These are phyloP conservation scores for Synchytrium microbalum DNA, from an alignment of 371 early-diverging fungal species.

Conservation along the genomic window DNA sequence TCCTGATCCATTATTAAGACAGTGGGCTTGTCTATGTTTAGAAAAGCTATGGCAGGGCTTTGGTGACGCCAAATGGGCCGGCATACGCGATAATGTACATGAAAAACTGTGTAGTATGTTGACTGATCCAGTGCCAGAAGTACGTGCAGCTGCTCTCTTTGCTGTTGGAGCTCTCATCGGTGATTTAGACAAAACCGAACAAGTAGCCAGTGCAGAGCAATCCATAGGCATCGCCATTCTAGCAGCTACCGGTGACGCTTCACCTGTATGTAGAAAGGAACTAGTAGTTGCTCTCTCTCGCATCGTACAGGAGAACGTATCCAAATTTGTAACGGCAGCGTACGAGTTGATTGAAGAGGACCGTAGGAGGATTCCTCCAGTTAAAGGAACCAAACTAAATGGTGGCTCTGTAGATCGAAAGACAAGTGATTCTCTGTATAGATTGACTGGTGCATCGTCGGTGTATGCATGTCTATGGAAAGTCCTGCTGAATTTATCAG, in stretches of 20 bases:
- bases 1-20: conserved; percentile 75
- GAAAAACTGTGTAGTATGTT: conserved; percentile 54
- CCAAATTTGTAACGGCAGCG: conserved; percentile 57
- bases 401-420: conserved; percentile 1
- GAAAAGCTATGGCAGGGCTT: conserved; percentile 78
- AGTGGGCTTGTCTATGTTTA: conserved; percentile 83
- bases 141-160: conserved; percentile 74
- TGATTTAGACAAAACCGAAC: conserved; percentile 52
- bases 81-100: conserved; percentile 62
- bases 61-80: conserved; percentile 63
- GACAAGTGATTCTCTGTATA: conserved; percentile 6
- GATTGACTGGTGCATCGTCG: conserved; percentile 26
- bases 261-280: conserved; percentile 75
- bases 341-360: conserved; percentile 59
- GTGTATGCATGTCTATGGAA: conserved; percentile 69
- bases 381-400: conserved; percentile 10
- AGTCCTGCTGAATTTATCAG: conserved; percentile 61
- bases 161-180: conserved; percentile 74
- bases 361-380: conserved; percentile 4
- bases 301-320: conserved; percentile 52
- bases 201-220: conserved; percentile 56
- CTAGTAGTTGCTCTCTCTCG: conserved; percentile 63
- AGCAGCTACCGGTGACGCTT: conserved; percentile 62
- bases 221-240: conserved; percentile 58
- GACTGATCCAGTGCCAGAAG: conserved; percentile 70